Percentiles rank a stretch among this genome's conserved stretches.
Evolutionary conservation across 2,329 filamentous ascomycete species (phyloP).

Genomic region (Zasmidium citrigriseum): DNA sequence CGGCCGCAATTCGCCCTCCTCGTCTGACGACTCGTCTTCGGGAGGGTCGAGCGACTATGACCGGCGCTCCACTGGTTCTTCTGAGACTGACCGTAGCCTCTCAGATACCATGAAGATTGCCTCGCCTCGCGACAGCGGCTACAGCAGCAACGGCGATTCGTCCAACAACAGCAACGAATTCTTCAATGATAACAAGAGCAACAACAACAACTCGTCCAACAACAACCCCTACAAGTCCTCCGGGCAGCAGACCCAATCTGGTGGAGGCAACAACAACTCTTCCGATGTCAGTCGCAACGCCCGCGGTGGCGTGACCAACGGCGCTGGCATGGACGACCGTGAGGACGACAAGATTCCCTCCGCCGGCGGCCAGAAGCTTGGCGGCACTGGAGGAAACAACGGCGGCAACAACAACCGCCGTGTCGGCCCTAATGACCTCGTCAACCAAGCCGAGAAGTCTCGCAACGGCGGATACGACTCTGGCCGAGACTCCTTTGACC

Average conservation of each 20-base stretch:
- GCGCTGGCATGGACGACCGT: neutral
- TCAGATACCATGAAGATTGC: conserved; percentile 13
- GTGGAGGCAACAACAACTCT: neutral
- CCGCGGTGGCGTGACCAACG: conserved; percentile 4
- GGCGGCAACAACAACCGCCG: neutral
- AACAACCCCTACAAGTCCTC: neutral
- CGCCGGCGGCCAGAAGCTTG: neutral
- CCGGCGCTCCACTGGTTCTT: conserved; percentile 6
- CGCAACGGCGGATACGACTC: neutral
- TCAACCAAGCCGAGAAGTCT: conserved; percentile 13
- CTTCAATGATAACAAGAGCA: conserved; percentile 4
- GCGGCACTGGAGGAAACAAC: neutral
- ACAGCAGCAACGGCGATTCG: neutral
- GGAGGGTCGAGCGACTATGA: conserved; percentile 9
- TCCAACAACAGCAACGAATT: neutral
- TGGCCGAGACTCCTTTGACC: neutral
- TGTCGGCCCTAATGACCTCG: conserved; percentile 5
- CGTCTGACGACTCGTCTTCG: conserved; percentile 6
- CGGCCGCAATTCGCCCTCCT: conserved; percentile 1
- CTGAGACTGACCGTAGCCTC: conserved; percentile 8
- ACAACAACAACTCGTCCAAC: neutral
- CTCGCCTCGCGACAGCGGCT: neutral
- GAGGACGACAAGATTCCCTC: neutral
- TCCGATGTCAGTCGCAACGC: conserved; percentile 9
- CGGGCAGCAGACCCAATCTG: neutral